Conservation (phyloP, 2,329 filamentous ascomycete species). For the Rutstroemia sp. region DNA sequence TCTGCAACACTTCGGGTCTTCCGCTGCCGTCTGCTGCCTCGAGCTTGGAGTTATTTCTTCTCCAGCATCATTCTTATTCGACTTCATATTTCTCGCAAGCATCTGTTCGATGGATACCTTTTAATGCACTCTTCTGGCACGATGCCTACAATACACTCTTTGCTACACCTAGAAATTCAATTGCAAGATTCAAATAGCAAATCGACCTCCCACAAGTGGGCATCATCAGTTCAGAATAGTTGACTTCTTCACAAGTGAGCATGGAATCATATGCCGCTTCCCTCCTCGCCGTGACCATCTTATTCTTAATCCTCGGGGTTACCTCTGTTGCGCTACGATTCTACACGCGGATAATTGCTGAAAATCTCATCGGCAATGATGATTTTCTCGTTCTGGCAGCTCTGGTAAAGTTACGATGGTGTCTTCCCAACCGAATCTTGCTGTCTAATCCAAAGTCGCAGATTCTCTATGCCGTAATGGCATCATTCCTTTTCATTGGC, state of each 20-base stretch:
- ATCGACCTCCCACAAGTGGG: not conserved
- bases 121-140: not conserved
- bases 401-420: not conserved
- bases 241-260: not conserved
- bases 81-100: not conserved
- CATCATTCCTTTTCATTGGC: slow-evolving; percentile 6
- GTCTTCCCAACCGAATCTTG: not conserved
- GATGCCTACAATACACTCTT: not conserved
- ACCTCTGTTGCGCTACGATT: slow-evolving; percentile 2
- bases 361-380: slow-evolving; percentile 5
- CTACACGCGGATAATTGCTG: slow-evolving; percentile 2
- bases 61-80: not conserved
- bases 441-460: not conserved
- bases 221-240: not conserved
- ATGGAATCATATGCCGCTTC: slow-evolving; percentile 8
- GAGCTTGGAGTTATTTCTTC: no score
- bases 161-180: slow-evolving; percentile 3
- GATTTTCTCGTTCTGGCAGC: slow-evolving; percentile 5
- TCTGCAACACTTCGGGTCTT: no score
- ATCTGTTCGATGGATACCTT: not conserved
- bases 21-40: no score
- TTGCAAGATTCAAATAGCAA: not conserved
- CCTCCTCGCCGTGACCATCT: not conserved
- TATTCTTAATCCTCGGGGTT: slow-evolving; percentile 4
- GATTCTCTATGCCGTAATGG: slow-evolving; percentile 5